Conservation (phyloP, 2,329 filamentous ascomycete genomes). For the Ophidiomyces ophidiicola region DNA sequence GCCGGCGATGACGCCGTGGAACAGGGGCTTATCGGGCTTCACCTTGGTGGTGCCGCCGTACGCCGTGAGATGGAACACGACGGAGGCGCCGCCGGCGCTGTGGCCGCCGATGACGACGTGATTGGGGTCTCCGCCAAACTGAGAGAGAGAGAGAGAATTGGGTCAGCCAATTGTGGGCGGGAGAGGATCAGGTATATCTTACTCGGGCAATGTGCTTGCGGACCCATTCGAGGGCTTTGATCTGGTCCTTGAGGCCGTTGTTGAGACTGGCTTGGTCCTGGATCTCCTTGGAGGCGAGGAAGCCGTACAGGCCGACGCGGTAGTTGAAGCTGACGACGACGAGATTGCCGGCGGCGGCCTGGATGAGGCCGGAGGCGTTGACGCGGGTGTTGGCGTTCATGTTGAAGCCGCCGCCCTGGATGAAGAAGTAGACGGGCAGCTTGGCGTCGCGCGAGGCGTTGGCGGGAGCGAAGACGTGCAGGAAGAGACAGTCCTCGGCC, state of each 20-base stretch:
- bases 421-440: conserved; percentile 53
- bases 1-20: conserved; percentile 43
- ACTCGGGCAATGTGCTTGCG: conserved; percentile 48
- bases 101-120: conserved; percentile 58
- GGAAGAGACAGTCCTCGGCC: conserved; percentile 32
- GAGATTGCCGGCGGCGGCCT: conserved; percentile 47
- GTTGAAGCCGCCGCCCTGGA: conserved; percentile 53
- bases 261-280: conserved; percentile 45
- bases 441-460: conserved; percentile 30
- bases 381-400: conserved; percentile 47
- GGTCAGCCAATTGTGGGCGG: too few species aligned
- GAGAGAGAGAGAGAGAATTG: conserved; percentile 9
- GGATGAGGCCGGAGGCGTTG: conserved; percentile 50
- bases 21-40: conserved; percentile 34
- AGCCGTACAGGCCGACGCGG: conserved; percentile 61
- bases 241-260: conserved; percentile 58
- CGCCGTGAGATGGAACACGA: conserved; percentile 52
- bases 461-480: conserved; percentile 32
- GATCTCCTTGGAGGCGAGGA: conserved; percentile 50
- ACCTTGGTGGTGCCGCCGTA: conserved; percentile 34
- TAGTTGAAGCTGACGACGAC: conserved; percentile 66
- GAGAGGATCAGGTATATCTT: conserved; percentile 11
- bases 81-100: conserved; percentile 53
- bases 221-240: conserved; percentile 58
- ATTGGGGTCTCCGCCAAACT: conserved; percentile 57